Percentiles rank a stretch among this genome's conserved stretches.
These are phyloP conservation scores for Boletus speciosus DNA, from an alignment of 768 basidiomycete species.

Conservation along the genomic window DNA sequence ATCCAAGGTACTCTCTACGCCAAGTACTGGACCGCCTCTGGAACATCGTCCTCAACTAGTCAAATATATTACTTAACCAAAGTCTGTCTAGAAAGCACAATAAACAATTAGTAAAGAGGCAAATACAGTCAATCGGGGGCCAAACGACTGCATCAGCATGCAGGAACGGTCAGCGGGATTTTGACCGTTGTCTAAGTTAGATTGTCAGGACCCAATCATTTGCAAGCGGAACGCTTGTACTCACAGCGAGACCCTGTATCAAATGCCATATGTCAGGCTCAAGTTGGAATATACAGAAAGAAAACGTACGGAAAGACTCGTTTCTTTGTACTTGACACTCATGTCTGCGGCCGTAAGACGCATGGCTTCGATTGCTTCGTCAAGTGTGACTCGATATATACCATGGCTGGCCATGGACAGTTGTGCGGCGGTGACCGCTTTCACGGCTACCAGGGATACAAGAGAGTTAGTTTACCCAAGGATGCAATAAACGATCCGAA, in stretches of 20 bases:
- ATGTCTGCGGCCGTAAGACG: slow-evolving; percentile 89
- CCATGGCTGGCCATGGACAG: slow-evolving; percentile 91
- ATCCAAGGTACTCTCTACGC: not conserved
- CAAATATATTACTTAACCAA: not conserved
- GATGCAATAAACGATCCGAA: slow-evolving; percentile 26
- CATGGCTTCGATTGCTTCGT: slow-evolving; percentile 97
- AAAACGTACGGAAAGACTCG: slow-evolving; percentile 74
- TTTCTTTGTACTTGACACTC: slow-evolving; percentile 95
- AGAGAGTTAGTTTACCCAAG: slow-evolving; percentile 4
- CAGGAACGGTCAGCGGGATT: slow-evolving; percentile 83
- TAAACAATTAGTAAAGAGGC: not conserved
- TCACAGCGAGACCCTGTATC: slow-evolving; percentile 55
- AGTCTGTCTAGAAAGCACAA: not conserved
- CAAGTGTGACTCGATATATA: slow-evolving; percentile 80
- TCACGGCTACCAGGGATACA: slow-evolving; percentile 58
- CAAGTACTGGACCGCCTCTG: not conserved
- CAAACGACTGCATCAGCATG: slow-evolving; percentile 47
- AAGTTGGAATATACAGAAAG: not conserved
- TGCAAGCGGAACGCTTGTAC: slow-evolving; percentile 17
- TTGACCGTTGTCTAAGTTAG: slow-evolving; percentile 61
- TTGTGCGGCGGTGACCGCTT: slow-evolving; percentile 91
- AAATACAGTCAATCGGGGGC: not conserved
- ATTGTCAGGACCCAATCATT: slow-evolving; percentile 8
- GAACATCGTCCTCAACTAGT: not conserved
- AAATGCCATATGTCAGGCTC: not conserved